These are phyloP conservation scores for Calonectria montana DNA, from an alignment of 2,329 filamentous ascomycete genomes.

Conservation along the genomic window DNA sequence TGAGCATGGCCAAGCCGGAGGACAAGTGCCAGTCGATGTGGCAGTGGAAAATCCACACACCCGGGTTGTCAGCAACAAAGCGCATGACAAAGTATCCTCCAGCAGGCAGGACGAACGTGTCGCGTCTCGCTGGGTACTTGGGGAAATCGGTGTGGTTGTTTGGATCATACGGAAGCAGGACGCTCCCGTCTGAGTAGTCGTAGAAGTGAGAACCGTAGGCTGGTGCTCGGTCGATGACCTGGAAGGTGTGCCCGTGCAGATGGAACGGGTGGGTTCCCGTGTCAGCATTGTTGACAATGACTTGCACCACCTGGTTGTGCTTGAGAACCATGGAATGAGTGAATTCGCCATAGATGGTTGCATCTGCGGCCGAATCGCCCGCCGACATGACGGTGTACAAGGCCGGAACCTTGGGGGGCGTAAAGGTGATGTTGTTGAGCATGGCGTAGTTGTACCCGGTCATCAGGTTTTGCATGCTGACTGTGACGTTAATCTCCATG, in stretches of 20 bases:
- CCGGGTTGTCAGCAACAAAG: conserved; percentile 75
- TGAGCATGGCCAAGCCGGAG: conserved; percentile 72
- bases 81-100: conserved; percentile 76
- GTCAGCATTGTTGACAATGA: conserved; percentile 82
- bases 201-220: conserved; percentile 45
- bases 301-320: conserved; percentile 74
- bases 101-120: conserved; percentile 74
- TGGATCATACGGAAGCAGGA: conserved; percentile 52
- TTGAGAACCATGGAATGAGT: conserved; percentile 76
- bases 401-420: conserved; percentile 78
- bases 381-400: conserved; percentile 80
- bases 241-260: conserved; percentile 82
- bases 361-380: conserved; percentile 68
- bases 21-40: conserved; percentile 83
- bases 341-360: conserved; percentile 72
- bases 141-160: conserved; percentile 58
- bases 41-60: conserved; percentile 81
- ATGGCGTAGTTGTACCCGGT: conserved; percentile 72
- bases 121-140: conserved; percentile 71
- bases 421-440: conserved; percentile 84
- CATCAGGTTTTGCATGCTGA: conserved; percentile 63
- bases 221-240: conserved; percentile 67
- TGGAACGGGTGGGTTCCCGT: conserved; percentile 80
- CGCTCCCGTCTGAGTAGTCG: conserved; percentile 66
- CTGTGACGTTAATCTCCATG: conserved; percentile 73